These are phyloP conservation scores for Aureobasidium sp. DNA, from an alignment of 2,329 filamentous ascomycete species.

Conservation along the genomic window DNA sequence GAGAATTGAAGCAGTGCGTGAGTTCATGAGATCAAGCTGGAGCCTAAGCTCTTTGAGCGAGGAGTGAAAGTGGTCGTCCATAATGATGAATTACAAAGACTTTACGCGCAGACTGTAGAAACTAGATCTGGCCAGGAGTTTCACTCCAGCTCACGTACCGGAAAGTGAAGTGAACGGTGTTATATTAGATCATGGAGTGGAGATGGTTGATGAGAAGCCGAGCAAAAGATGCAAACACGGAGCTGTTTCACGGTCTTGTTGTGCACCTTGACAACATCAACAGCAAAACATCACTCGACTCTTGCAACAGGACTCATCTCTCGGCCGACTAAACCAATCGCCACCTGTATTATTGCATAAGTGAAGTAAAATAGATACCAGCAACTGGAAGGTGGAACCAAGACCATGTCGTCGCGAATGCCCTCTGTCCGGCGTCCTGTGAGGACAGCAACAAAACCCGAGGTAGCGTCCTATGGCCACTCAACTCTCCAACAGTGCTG, in stretches of 20 bases:
- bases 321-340: too few species aligned
- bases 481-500: constrained; percentile 11
- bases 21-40: constrained; percentile 9
- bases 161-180: background rate
- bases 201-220: background rate
- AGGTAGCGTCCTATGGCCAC: constrained; percentile 4
- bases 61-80: background rate
- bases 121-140: background rate
- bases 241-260: background rate
- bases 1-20: background rate
- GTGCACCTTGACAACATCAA: background rate
- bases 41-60: background rate
- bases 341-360: too few species aligned
- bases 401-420: constrained; percentile 3
- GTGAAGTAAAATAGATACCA: too few species aligned
- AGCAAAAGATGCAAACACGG: constrained; percentile 7
- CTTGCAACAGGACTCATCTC: too few species aligned
- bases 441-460: background rate
- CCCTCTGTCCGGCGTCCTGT: background rate
- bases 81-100: background rate
- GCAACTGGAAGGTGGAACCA: too few species aligned
- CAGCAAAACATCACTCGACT: background rate
- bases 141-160: background rate
- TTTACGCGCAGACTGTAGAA: background rate
- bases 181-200: background rate